Evolutionary conservation across 257 asterid species (phyloP), one percentile per base, ranked within the genome.

Genomic region (Ballota nigra): DNA sequence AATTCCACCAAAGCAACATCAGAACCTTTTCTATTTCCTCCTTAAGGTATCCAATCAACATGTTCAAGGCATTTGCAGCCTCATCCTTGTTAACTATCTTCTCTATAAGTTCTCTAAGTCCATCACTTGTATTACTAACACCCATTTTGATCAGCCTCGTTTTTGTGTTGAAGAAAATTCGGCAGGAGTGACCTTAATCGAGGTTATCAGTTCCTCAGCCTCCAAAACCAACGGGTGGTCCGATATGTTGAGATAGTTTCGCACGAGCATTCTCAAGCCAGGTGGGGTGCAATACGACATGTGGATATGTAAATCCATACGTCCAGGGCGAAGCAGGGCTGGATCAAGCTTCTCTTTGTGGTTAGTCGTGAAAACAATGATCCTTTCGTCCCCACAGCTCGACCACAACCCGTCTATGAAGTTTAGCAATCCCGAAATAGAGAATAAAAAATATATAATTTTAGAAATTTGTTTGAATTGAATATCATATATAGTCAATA

Each of bases 351-450:
- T 81, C 0, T 86, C 95, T 28, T 31, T 83, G 77, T 88, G 83
- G 74, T 88, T 86, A 0, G 92, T 84, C 0, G 92, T 88, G 79
- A 88, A 88, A 0, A 84, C 61, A 38, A 88, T 83, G 63, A 89
- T 75, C 34, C 91, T 69, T 45, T 89, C 89, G 66, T 87, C 93
- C 19, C 93, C 96, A 51, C 82, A 75, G 79, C 89, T 81, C 16
- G 96, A 86, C 92, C 90, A 85, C 55, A 89, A 16, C 56, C 96
- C 92, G 11, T 88, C 96, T 5, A 80, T 73, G 80, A 86, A 88
- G 58, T 88, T 88, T 36, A 88, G 83, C 41, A 86, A 49, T 38
- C 96, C 93, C 0, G 93, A 89, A 71, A 62, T 31, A 52, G 11
- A 31, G 4, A n/a, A 31, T 6, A 0, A 9, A 8, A 15, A 26